Percentiles rank a stretch among this genome's conserved stretches.
These are phyloP conservation scores for Lodderomyces parapsilosis DNA, from an alignment of 1,139 yeast species.

Conservation along the genomic window DNA sequence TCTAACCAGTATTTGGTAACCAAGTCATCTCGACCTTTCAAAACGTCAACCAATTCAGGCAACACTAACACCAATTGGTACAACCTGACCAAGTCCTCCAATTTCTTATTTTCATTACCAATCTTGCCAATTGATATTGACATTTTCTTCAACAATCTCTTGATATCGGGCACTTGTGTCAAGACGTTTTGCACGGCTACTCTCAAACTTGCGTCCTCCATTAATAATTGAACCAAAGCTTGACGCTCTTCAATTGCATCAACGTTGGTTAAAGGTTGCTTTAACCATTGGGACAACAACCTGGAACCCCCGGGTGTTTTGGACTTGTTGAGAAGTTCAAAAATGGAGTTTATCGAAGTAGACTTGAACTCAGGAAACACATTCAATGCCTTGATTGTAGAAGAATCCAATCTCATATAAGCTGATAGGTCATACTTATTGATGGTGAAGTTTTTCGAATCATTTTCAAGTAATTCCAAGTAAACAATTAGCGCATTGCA, in stretches of 20 bases:
- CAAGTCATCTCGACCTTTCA: conserved; percentile 28
- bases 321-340: conserved; percentile 83
- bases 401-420: conserved; percentile 85
- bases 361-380: conserved; percentile 67
- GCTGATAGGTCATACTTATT: conserved; percentile 68
- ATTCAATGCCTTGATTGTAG: conserved; percentile 86
- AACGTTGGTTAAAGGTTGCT: conserved; percentile 80
- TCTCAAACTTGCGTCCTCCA: conserved; percentile 69
- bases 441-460: conserved; percentile 50
- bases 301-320: conserved; percentile 85
- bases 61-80: conserved; percentile 74
- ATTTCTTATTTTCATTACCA: conserved; percentile 43
- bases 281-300: conserved; percentile 87
- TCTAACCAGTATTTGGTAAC: conserved; percentile 54
- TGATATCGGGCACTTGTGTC: conserved; percentile 76
- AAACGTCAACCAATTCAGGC: conserved; percentile 61
- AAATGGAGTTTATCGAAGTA: conserved; percentile 52
- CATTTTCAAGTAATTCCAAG: conserved; percentile 54
- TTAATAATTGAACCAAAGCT: conserved; percentile 63
- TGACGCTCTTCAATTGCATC: conserved; percentile 66
- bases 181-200: conserved; percentile 69
- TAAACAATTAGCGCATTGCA: conserved; percentile 67
- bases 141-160: conserved; percentile 68
- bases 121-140: conserved; percentile 37
- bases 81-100: conserved; percentile 89